These are phyloP conservation scores for Alternaria gaisen DNA, from an alignment of 2,329 filamentous ascomycete species.

Conservation along the genomic window DNA sequence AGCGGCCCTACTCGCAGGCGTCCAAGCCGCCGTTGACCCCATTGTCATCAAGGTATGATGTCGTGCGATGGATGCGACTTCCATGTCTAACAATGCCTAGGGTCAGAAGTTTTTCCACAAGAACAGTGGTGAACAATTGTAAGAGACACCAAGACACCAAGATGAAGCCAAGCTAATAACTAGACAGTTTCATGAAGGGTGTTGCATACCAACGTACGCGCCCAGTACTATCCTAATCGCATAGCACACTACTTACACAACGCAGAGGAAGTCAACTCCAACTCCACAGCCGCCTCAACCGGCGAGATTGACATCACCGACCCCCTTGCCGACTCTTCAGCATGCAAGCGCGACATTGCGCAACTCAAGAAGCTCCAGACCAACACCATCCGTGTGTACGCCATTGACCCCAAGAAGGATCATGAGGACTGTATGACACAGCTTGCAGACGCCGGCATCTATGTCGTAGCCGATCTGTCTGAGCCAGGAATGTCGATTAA, in stretches of 20 bases:
- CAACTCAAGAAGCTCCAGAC: conserved; percentile 80
- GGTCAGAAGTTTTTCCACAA: conserved; percentile 91
- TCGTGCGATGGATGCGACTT: conserved; percentile 11
- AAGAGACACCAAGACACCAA: conserved; percentile 12
- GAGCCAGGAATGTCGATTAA: conserved; percentile 86
- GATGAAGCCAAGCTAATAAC: conserved; percentile 27
- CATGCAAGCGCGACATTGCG: conserved; percentile 86
- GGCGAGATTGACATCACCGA: conserved; percentile 71
- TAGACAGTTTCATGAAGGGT: conserved; percentile 79
- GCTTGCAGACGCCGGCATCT: conserved; percentile 87
- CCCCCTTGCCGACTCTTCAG: conserved; percentile 75
- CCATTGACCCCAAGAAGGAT: conserved; percentile 80
- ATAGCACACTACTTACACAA: conserved; percentile 16
- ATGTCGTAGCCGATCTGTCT: conserved; percentile 89
- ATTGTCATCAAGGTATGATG: conserved; percentile 73
- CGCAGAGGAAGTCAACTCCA: conserved; percentile 65
- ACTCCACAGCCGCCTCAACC: conserved; percentile 62
- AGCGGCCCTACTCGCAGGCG: conserved; percentile 62
- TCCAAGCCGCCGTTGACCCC: conserved; percentile 66
- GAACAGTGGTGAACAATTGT: conserved; percentile 77
- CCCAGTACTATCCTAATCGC: not conserved
- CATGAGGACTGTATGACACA: conserved; percentile 86
- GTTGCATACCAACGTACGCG: conserved; percentile 82
- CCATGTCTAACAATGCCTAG: conserved; percentile 51
- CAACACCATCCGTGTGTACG: conserved; percentile 91